phyloP scores from a whole-genome alignment of 441 rosid genomes.

The Pelargonium cotyledonis region DNA sequence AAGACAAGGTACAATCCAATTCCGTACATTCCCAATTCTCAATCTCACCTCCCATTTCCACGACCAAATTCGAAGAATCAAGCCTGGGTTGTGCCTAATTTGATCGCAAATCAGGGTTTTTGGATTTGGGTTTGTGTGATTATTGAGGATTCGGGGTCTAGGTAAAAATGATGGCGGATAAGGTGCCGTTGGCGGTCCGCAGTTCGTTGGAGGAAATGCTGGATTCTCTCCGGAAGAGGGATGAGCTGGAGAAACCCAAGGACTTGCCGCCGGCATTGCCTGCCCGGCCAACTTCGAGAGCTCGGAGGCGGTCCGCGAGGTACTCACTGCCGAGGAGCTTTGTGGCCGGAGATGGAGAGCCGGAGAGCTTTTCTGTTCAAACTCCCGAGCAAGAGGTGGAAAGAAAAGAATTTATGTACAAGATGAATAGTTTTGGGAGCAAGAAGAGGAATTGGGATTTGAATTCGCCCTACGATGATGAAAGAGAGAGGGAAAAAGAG shows the following conservation, averaged over 20 bases:
- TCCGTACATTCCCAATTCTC: not conserved
- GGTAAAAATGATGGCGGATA: not conserved
- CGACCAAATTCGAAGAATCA: not conserved
- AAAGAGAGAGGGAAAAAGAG: constrained; percentile 26
- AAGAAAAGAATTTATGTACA: constrained; percentile 51
- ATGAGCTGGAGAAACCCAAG: constrained; percentile 60
- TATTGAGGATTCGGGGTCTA: not conserved
- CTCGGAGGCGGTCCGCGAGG: constrained; percentile 70
- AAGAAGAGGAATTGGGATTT: constrained; percentile 53
- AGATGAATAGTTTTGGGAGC: constrained; percentile 67
- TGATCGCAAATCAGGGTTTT: constrained; percentile 3
- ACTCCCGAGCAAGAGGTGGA: constrained; percentile 47
- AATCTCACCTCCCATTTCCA: not conserved
- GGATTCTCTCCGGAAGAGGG: constrained; percentile 63
- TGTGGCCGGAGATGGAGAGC: constrained; percentile 15
- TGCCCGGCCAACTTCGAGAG: constrained; percentile 78
- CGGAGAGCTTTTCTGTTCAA: constrained; percentile 15
- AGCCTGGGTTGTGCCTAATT: not conserved
- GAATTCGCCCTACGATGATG: constrained; percentile 55
- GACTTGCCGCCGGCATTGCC: constrained; percentile 93
- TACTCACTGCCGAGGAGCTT: constrained; percentile 53
- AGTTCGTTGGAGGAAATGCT: constrained; percentile 98
- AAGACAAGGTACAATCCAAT: not conserved
- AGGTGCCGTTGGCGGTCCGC: constrained; percentile 33
- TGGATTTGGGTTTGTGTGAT: not conserved